Conservation (phyloP, 164 flowering plant species). For the Aristolochia contorta region DNA sequence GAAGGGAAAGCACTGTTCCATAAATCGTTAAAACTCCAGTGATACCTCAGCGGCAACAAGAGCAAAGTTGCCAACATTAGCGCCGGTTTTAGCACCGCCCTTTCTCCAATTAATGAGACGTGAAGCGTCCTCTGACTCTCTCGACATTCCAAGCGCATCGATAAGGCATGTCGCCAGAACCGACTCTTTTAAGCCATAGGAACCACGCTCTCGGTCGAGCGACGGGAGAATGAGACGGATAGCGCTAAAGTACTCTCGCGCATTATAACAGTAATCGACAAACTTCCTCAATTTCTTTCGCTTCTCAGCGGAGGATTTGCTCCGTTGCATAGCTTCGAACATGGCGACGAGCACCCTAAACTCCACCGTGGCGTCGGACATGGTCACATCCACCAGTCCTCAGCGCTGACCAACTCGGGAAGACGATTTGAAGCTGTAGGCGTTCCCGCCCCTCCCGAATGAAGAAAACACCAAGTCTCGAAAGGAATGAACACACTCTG, state of each 20-base stretch:
- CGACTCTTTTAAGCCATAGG: conserved; percentile 83
- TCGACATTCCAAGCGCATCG: conserved; percentile 79
- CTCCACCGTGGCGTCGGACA: conserved; percentile 20
- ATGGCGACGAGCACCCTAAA: conserved; percentile 65
- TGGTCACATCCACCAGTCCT: not conserved
- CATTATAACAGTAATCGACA: conserved; percentile 60
- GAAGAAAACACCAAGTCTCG: not conserved
- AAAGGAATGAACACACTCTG: not conserved
- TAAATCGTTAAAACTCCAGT: too few relatives aligned
- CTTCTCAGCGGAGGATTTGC: conserved; percentile 52
- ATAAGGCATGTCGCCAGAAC: conserved; percentile 67
- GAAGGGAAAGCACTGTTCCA: too few relatives aligned
- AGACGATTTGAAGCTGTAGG: not conserved
- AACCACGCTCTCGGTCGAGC: conserved; percentile 80
- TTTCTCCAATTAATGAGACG: conserved; percentile 89
- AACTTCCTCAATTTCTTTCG: conserved; percentile 82
- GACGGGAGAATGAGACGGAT: conserved; percentile 67
- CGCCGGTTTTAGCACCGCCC: conserved; percentile 64
- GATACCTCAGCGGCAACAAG: conserved; percentile 69
- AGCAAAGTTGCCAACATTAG: conserved; percentile 70
- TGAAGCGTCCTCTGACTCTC: conserved; percentile 70
- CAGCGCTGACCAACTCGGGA: not conserved
- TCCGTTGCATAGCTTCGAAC: conserved; percentile 62
- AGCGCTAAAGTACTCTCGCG: conserved; percentile 53
- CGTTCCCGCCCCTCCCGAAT: not conserved